A percentile compares a stretch with the other conserved stretches of the same genome.
phyloP scores from a whole-genome alignment of 768 basidiomycete species.

The Gymnopilus dilepis region DNA sequence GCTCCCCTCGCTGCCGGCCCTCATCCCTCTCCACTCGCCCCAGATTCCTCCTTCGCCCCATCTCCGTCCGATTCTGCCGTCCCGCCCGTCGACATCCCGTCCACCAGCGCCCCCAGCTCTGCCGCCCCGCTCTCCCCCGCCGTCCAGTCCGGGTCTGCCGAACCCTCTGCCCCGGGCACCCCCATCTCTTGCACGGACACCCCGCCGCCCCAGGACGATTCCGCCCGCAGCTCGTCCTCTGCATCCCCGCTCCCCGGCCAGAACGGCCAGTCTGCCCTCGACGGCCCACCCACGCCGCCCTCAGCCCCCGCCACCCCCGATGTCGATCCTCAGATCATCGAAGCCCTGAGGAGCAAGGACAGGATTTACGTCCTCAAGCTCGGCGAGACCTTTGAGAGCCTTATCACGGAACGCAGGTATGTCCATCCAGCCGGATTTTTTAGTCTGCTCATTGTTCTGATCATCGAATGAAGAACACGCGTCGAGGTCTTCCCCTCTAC shows the following conservation, averaged over 20 bases:
- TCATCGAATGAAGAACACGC: constrained; percentile 50
- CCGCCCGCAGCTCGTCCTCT: constrained; percentile 23
- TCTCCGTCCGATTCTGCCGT: constrained; percentile 21
- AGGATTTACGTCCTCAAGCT: constrained; percentile 86
- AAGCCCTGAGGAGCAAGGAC: constrained; percentile 88
- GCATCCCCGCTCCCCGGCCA: constrained; percentile 22
- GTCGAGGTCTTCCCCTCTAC: constrained; percentile 73
- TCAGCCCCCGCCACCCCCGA: constrained; percentile 40
- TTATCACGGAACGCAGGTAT: constrained; percentile 78
- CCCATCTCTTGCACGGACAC: constrained; percentile 25
- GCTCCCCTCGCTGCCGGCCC: neutral
- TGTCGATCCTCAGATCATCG: constrained; percentile 80
- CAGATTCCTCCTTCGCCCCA: constrained; percentile 22
- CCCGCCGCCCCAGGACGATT: constrained; percentile 18
- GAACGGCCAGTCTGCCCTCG: constrained; percentile 21
- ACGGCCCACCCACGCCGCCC: constrained; percentile 25
- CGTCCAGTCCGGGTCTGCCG: constrained; percentile 20
- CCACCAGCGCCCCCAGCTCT: constrained; percentile 10
- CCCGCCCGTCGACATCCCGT: constrained; percentile 21
- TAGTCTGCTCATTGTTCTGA: neutral
- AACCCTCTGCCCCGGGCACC: constrained; percentile 17
- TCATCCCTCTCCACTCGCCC: constrained; percentile 3
- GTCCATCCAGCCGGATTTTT: constrained; percentile 32
- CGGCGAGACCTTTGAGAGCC: constrained; percentile 83
- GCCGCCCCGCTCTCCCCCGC: neutral